These are phyloP conservation scores for Combretum micranthum DNA, from an alignment of 345 rosid species.

Conservation along the genomic window DNA sequence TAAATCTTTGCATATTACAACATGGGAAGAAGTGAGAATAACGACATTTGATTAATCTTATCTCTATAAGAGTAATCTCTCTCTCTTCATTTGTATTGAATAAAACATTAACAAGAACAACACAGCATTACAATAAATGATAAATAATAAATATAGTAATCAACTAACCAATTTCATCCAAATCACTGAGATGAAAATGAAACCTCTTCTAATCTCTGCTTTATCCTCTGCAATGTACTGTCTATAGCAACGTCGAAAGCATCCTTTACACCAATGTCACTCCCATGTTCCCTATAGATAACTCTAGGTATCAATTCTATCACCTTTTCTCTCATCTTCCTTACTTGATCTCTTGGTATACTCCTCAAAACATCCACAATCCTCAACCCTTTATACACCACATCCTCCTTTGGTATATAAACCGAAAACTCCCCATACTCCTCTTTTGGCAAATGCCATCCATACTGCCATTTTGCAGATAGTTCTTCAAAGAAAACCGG, in stretches of 20 bases:
- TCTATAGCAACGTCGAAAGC: constrained; percentile 87
- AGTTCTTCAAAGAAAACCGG: constrained; percentile 91
- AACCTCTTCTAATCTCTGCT: constrained; percentile 28
- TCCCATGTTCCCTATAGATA: constrained; percentile 75
- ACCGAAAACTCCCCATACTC: constrained; percentile 51
- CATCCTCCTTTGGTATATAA: constrained; percentile 72
- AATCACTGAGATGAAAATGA: constrained; percentile 3
- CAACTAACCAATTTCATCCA: not conserved
- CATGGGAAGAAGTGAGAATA: no score
- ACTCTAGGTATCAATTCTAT: constrained; percentile 66
- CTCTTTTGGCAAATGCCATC: constrained; percentile 67
- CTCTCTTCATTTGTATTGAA: no score
- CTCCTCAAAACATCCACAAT: constrained; percentile 65
- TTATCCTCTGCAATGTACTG: constrained; percentile 50
- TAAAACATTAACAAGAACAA: no score
- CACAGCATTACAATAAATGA: no score
- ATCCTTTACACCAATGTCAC: constrained; percentile 64
- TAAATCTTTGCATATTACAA: no score
- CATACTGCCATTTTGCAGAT: constrained; percentile 61
- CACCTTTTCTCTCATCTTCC: constrained; percentile 62
- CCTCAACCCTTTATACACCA: constrained; percentile 58
- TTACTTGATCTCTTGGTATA: constrained; percentile 52
- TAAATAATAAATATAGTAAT: no score
- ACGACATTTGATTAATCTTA: no score
- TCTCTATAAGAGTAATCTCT: no score